Evolutionary conservation across 805 yeast species (phyloP).

Genomic region (Hanseniaspora pseudoguilliermondii): DNA sequence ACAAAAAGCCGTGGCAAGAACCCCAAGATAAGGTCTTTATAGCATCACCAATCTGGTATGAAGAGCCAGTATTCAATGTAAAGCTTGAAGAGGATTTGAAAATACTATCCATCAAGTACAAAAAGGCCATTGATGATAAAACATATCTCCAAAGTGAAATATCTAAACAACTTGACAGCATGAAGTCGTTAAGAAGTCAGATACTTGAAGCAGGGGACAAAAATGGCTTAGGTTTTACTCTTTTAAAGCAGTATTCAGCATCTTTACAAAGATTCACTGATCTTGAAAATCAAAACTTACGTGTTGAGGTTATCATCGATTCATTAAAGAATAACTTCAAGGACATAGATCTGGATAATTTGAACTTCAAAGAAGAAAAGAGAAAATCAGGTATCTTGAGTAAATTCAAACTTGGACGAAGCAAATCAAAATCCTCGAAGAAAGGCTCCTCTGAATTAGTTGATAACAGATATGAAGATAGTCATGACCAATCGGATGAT

Average conservation of each 20-base stretch:
- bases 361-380: constrained; percentile 39
- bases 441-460: neutral
- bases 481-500: constrained; percentile 9
- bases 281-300: constrained; percentile 62
- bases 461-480: neutral
- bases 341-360: constrained; percentile 51
- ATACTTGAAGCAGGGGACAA: constrained; percentile 29
- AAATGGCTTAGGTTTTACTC: constrained; percentile 32
- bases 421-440: neutral
- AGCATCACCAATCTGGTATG: constrained; percentile 94
- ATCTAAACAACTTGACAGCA: constrained; percentile 23
- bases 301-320: constrained; percentile 77
- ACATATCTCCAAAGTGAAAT: constrained; percentile 23
- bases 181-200: constrained; percentile 28
- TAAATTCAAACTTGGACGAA: constrained; percentile 23
- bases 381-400: constrained; percentile 43
- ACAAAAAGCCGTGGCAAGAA: constrained; percentile 61
- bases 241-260: constrained; percentile 31
- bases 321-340: constrained; percentile 69
- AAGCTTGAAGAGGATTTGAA: constrained; percentile 45
- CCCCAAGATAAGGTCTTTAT: constrained; percentile 75
- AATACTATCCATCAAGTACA: constrained; percentile 41
- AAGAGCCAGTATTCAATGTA: constrained; percentile 64
- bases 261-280: constrained; percentile 50
- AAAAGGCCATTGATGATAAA: constrained; percentile 28